Conservation (phyloP, 1,284 basidiomycete species). For the Malassezia yamatoensis region DNA sequence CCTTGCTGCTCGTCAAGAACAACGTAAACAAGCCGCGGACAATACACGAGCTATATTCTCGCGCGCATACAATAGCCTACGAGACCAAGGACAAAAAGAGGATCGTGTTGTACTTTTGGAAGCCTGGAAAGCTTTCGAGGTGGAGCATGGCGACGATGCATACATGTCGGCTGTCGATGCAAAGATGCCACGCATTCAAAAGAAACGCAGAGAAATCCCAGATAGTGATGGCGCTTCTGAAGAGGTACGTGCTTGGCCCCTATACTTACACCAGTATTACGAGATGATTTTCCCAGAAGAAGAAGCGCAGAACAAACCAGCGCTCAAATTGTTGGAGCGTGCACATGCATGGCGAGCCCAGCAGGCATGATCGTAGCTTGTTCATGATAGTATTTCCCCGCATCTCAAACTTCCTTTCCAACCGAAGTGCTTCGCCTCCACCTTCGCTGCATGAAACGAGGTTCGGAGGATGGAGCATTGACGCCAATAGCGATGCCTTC, state of each 20-base stretch:
- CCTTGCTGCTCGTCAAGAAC: conserved; percentile 46
- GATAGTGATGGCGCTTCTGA: conserved; percentile 35
- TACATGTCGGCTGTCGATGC: conserved; percentile 65
- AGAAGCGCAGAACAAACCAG: conserved; percentile 36
- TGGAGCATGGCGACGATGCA: conserved; percentile 57
- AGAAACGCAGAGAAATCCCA: conserved; percentile 51
- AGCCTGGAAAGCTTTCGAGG: conserved; percentile 85
- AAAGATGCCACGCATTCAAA: conserved; percentile 82
- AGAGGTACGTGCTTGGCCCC: conserved; percentile 16
- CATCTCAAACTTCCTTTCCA: too few species aligned
- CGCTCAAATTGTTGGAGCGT: conserved; percentile 40
- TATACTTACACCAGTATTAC: conserved; percentile 25
- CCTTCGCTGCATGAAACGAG: too few species aligned
- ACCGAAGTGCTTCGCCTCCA: too few species aligned
- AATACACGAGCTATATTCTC: conserved; percentile 69
- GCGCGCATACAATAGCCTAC: conserved; percentile 74
- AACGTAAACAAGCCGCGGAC: conserved; percentile 57
- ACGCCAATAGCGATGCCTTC: too few species aligned
- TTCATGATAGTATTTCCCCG: background rate
- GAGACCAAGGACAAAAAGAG: conserved; percentile 67
- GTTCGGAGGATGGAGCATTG: too few species aligned
- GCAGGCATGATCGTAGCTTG: conserved; percentile 17
- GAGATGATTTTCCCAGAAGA: conserved; percentile 46
- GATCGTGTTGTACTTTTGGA: conserved; percentile 84
- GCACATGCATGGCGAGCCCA: conserved; percentile 38